A percentile compares a stretch with the other conserved stretches of the same genome.
These are phyloP conservation scores for Fusarium transvaalense DNA, from an alignment of 2,329 filamentous ascomycete species.

Conservation along the genomic window DNA sequence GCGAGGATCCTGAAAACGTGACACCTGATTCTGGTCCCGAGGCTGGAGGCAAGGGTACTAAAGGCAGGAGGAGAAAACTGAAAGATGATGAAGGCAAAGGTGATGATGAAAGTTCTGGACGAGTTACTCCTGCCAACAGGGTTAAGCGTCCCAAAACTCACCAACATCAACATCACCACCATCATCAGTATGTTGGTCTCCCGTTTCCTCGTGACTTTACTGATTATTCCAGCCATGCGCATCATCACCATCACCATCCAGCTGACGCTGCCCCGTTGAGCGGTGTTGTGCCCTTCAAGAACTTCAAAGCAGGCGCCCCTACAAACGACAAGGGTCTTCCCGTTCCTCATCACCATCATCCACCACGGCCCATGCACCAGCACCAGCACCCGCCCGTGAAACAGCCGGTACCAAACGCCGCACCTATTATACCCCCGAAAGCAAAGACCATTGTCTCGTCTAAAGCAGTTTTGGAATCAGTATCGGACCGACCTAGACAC, in stretches of 20 bases:
- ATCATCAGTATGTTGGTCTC: conserved; percentile 69
- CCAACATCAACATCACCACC: conserved; percentile 75
- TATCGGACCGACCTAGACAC: conserved; percentile 76
- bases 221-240: conserved; percentile 60
- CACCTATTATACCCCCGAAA: conserved; percentile 63
- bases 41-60: conserved; percentile 56
- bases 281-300: conserved; percentile 62
- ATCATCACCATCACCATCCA: conserved; percentile 68
- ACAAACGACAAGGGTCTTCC: conserved; percentile 58
- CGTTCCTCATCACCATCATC: conserved; percentile 64
- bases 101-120: conserved; percentile 75
- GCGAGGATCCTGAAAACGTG: conserved; percentile 64
- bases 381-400: conserved; percentile 45
- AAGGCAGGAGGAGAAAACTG: conserved; percentile 74
- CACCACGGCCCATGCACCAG: conserved; percentile 51
- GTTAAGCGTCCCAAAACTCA: conserved; percentile 77
- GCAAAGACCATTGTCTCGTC: conserved; percentile 76
- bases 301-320: conserved; percentile 60
- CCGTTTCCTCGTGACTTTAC: conserved; percentile 20
- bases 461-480: conserved; percentile 77
- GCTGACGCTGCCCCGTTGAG: conserved; percentile 61
- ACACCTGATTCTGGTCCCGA: conserved; percentile 61
- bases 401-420: conserved; percentile 37
- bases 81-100: conserved; percentile 79
- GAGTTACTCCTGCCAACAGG: conserved; percentile 70